phyloP scores from a whole-genome alignment of 495 filamentous ascomycete genomes.

The Hypomontagnella monticulosa region DNA sequence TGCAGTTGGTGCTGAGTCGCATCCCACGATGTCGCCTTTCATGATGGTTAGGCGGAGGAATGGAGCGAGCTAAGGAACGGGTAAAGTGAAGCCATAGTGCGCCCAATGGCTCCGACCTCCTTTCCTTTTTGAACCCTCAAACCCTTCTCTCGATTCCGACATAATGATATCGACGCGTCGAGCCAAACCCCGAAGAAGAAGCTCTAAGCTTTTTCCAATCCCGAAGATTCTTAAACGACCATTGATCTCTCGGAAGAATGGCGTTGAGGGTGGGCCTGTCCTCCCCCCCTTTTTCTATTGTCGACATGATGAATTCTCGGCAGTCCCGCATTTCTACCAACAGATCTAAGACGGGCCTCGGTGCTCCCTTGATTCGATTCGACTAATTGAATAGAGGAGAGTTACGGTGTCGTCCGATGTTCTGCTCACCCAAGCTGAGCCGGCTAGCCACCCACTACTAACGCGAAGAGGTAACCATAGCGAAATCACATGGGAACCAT shows the following conservation, averaged over 20 bases:
- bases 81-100: slow-evolving; percentile 15
- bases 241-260: slow-evolving; percentile 5
- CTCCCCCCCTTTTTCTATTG: slow-evolving; percentile 15
- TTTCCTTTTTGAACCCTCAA: not conserved
- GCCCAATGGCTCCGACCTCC: slow-evolving; percentile 10
- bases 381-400: not conserved
- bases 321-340: slow-evolving; percentile 18
- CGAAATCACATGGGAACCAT: too few relatives aligned
- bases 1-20: slow-evolving; percentile 44
- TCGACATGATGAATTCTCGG: slow-evolving; percentile 14
- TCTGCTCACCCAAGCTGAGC: slow-evolving; percentile 2
- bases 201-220: not conserved
- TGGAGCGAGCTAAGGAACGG: slow-evolving; percentile 14
- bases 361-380: slow-evolving; percentile 2
- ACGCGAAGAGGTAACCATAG: too few relatives aligned
- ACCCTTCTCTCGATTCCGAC: not conserved
- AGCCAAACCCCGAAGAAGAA: not conserved
- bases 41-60: slow-evolving; percentile 20
- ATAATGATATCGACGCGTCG: slow-evolving; percentile 7
- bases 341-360: not conserved
- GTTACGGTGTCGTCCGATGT: not conserved
- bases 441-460: not conserved
- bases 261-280: slow-evolving; percentile 3
- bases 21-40: slow-evolving; percentile 31
- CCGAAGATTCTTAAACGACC: slow-evolving; percentile 11